Percentiles rank a stretch among this genome's conserved stretches.
Evolutionary conservation across 305 asterid species (phyloP).

Genomic region (Solanum hybrid): DNA sequence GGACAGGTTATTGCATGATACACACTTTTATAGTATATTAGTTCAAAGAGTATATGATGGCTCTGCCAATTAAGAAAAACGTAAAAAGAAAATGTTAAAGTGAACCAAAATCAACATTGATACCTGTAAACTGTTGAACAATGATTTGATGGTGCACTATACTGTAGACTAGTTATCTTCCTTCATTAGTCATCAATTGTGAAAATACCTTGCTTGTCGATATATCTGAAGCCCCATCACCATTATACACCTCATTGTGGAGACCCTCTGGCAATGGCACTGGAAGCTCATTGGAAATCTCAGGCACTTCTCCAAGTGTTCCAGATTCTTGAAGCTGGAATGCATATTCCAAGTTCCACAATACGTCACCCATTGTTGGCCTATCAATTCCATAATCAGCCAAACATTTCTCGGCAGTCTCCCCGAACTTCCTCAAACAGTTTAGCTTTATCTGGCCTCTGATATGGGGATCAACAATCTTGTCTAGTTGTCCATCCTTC

Average conservation of each 20-base stretch:
- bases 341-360: constrained; percentile 83
- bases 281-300: constrained; percentile 10
- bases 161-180: constrained; percentile 14
- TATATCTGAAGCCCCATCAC: constrained; percentile 22
- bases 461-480: constrained; percentile 48
- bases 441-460: constrained; percentile 42
- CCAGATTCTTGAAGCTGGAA: constrained; percentile 61
- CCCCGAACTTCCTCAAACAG: constrained; percentile 44
- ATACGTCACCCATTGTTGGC: constrained; percentile 79
- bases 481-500: constrained; percentile 46
- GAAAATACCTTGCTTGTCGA: constrained; percentile 32
- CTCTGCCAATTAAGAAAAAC: not conserved
- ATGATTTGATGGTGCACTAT: not conserved
- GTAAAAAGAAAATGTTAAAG: not conserved
- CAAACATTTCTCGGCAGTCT: constrained; percentile 75
- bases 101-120: not conserved
- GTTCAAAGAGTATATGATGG: not conserved
- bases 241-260: constrained; percentile 4
- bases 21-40: not conserved
- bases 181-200: constrained; percentile 27
- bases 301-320: constrained; percentile 12
- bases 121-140: not conserved
- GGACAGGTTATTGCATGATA: not conserved
- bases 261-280: constrained; percentile 12
- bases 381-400: constrained; percentile 78